A percentile compares a stretch with the other conserved stretches of the same genome.
Evolutionary conservation across 257 asterid genomes (phyloP).

Genomic region (Vinca minor): DNA sequence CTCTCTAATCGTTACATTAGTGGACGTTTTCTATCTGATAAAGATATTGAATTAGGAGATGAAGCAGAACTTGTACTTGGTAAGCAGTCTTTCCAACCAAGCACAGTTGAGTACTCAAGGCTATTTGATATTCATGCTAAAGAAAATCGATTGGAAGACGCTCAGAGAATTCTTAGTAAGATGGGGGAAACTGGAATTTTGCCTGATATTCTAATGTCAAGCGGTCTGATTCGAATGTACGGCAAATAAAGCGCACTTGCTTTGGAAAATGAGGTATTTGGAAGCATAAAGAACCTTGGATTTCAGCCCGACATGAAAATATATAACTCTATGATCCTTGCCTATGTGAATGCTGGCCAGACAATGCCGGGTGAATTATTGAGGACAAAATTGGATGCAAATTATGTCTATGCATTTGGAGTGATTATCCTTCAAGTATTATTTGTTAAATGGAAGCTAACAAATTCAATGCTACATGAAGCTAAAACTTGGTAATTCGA

Average conservation of each 20-base stretch:
- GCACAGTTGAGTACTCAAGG: constrained; percentile 57
- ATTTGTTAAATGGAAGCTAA: too few species aligned
- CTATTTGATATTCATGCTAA: constrained; percentile 49
- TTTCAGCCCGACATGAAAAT: constrained; percentile 49
- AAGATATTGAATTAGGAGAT: too few species aligned
- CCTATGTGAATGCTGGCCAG: constrained; percentile 52
- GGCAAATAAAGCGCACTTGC: constrained; percentile 51
- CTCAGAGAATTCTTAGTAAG: constrained; percentile 60
- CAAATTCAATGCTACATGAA: too few species aligned
- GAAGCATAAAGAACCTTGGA: constrained; percentile 41
- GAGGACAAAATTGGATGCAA: constrained; percentile 50
- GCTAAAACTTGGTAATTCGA: too few species aligned
- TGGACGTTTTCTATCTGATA: too few species aligned
- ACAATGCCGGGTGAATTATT: constrained; percentile 36
- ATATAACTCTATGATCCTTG: constrained; percentile 56
- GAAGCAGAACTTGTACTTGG: constrained; percentile 62
- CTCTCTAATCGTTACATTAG: constrained; percentile 86
- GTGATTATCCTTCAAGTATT: too few species aligned
- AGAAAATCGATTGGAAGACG: constrained; percentile 50
- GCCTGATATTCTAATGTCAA: constrained; percentile 53
- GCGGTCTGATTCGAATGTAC: constrained; percentile 52
- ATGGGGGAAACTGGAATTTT: constrained; percentile 58
- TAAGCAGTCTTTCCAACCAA: constrained; percentile 71
- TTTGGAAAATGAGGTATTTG: constrained; percentile 45
- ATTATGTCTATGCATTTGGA: too few species aligned